Conservation (phyloP, 129 eudicot species). For the Calendula officinalis region DNA sequence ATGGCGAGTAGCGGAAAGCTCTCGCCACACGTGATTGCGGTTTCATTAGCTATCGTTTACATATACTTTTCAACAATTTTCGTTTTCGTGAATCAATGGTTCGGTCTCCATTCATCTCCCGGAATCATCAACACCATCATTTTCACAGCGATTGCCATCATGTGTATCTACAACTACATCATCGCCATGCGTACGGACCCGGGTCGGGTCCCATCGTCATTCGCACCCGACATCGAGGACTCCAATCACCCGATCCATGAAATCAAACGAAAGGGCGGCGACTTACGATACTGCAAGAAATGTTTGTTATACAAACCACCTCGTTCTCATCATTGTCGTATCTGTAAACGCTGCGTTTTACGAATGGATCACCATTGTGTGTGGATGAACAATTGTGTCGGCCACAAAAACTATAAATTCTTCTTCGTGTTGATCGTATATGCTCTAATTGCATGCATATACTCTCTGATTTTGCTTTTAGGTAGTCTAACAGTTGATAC, state of each 20-base stretch:
- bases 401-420: constrained; percentile 87
- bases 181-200: constrained; percentile 71
- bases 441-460: constrained; percentile 68
- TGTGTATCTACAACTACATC: constrained; percentile 53
- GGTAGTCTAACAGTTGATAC: constrained; percentile 72
- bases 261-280: constrained; percentile 98
- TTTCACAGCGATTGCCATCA: constrained; percentile 53
- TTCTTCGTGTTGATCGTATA: constrained; percentile 75
- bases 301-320: constrained; percentile 89
- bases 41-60: constrained; percentile 50
- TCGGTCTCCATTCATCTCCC: constrained; percentile 77
- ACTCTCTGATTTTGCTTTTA: constrained; percentile 77
- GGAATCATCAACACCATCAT: constrained; percentile 58
- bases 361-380: constrained; percentile 98
- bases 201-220: constrained; percentile 72
- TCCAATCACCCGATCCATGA: constrained; percentile 64
- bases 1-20: constrained; percentile 37
- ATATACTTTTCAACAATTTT: constrained; percentile 63
- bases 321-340: constrained; percentile 95
- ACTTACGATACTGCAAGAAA: constrained; percentile 89
- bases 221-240: constrained; percentile 80
- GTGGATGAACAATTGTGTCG: constrained; percentile 97
- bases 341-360: constrained; percentile 87
- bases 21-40: constrained; percentile 57
- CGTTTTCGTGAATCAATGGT: constrained; percentile 74